These are phyloP conservation scores for Clohesyomyces aquaticus DNA, from an alignment of 495 filamentous ascomycete genomes.

Conservation along the genomic window DNA sequence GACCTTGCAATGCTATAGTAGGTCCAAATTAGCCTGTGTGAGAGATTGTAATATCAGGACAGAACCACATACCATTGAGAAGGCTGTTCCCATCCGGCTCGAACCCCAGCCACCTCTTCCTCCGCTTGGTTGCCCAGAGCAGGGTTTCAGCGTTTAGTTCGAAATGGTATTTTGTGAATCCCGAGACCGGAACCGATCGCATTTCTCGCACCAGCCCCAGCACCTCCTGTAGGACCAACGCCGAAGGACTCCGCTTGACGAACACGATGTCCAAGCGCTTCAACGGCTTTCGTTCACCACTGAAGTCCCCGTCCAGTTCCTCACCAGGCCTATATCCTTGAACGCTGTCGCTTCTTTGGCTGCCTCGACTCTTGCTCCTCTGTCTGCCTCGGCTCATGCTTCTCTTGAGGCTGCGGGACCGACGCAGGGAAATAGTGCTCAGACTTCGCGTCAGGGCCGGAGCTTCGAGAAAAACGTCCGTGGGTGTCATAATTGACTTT, in stretches of 20 bases:
- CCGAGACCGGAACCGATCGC: conserved; percentile 20
- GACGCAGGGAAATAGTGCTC: conserved; percentile 15
- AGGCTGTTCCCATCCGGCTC: conserved; percentile 33
- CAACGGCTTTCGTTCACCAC: conserved; percentile 7
- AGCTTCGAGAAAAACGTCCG: neutral
- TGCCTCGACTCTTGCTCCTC: too few relatives aligned
- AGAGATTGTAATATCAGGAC: neutral
- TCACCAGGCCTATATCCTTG: neutral
- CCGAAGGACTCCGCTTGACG: conserved; percentile 32
- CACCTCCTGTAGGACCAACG: conserved; percentile 22
- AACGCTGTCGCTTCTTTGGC: conserved; percentile 14
- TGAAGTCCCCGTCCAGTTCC: neutral
- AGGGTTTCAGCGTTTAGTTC: conserved; percentile 30
- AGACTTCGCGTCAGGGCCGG: neutral
- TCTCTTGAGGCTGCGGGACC: neutral
- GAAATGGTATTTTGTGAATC: conserved; percentile 23
- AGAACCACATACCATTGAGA: conserved; percentile 13
- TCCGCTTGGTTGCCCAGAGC: conserved; percentile 33
- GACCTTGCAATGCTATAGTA: conserved; percentile 34
- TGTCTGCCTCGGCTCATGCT: too few relatives aligned
- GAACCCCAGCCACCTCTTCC: conserved; percentile 30
- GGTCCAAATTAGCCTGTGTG: conserved; percentile 10
- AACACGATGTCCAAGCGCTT: conserved; percentile 34
- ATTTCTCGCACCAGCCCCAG: conserved; percentile 20
- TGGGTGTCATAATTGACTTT: conserved; percentile 6